These are phyloP conservation scores for Carex scoparia DNA, from an alignment of 176 grass and related monocot genomes.

Conservation along the genomic window DNA sequence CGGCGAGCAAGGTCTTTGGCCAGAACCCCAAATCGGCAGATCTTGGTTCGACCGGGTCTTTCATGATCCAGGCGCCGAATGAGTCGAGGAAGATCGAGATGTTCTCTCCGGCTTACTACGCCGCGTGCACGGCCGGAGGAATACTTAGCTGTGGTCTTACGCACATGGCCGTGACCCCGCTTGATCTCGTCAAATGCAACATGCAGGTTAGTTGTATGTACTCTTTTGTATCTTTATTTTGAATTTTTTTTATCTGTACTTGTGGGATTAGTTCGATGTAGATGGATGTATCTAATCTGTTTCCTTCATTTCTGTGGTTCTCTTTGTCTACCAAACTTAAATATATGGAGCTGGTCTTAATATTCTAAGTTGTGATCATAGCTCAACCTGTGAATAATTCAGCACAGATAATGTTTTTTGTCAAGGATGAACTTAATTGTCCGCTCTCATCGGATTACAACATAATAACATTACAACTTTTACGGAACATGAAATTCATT, in stretches of 20 bases:
- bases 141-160: constrained; percentile 75
- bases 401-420: background rate
- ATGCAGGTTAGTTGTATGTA: constrained; percentile 47
- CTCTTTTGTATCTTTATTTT: background rate
- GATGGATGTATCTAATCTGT: background rate
- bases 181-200: constrained; percentile 94
- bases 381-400: background rate
- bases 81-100: constrained; percentile 84
- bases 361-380: background rate
- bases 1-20: background rate
- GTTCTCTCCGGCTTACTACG: constrained; percentile 78
- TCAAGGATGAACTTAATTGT: background rate
- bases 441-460: background rate
- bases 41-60: background rate
- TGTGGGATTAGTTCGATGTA: constrained; percentile 4
- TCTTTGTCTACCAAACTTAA: background rate
- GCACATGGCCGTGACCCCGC: constrained; percentile 76
- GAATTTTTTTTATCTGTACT: background rate
- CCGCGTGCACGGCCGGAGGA: constrained; percentile 55
- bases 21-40: background rate
- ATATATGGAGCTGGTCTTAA: background rate
- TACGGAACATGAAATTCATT: background rate
- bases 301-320: background rate
- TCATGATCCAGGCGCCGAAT: constrained; percentile 41
- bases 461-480: background rate